Evolutionary conservation across 352 stramenopile species (phyloP).

Genomic region (Phytophthora sp.): DNA sequence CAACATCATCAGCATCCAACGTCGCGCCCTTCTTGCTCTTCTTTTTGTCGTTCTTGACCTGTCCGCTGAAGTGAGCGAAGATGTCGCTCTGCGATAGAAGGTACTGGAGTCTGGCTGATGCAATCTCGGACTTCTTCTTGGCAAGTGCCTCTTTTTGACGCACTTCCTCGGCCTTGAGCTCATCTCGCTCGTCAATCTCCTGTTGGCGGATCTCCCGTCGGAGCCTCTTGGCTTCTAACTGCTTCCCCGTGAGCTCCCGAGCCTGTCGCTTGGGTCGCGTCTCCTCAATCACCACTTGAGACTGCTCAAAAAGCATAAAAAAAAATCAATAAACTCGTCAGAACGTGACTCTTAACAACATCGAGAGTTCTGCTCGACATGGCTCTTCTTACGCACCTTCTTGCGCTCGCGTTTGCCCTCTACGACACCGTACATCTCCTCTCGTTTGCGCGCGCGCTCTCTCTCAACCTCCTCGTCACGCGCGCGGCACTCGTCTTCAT

Average conservation of each 20-base stretch:
- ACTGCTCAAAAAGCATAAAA: constrained; percentile 27
- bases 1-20: constrained; percentile 60
- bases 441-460: constrained; percentile 74
- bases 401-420: constrained; percentile 89
- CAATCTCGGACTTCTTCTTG: constrained; percentile 81
- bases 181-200: constrained; percentile 68
- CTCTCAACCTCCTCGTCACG: constrained; percentile 76
- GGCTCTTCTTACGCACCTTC: constrained; percentile 33
- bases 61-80: constrained; percentile 97
- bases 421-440: constrained; percentile 69
- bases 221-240: constrained; percentile 70
- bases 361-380: not conserved
- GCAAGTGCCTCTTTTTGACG: constrained; percentile 83
- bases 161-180: constrained; percentile 76
- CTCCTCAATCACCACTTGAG: constrained; percentile 43
- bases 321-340: not conserved
- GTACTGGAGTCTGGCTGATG: constrained; percentile 91
- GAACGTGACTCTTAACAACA: not conserved
- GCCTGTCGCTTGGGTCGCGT: constrained; percentile 45
- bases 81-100: constrained; percentile 97
- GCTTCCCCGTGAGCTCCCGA: constrained; percentile 70
- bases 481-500: constrained; percentile 77
- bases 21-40: constrained; percentile 30
- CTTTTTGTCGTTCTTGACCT: constrained; percentile 73
- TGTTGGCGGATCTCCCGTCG: constrained; percentile 81